Base-by-base conservation (phyloP, 805 yeast species). In the Debaryomyces tyrocola region DNA sequence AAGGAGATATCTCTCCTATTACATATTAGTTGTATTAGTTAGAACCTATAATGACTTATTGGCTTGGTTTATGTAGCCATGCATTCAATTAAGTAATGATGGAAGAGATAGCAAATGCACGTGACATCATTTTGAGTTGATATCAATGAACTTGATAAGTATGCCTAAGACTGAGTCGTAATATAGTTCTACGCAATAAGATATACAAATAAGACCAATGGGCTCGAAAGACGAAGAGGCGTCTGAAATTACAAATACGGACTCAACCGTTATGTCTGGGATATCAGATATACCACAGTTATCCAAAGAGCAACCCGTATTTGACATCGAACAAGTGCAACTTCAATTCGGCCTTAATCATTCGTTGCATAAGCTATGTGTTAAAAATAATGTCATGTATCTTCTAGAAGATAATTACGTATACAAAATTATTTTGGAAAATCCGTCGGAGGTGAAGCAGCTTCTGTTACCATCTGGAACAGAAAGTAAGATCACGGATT, bases 291-390 rank as follows among this genome's bases (percentile, higher is more conserved):
- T 11, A 31, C 12, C 34, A 9, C 14, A 31, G 4, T 31, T 31
- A 14, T 14, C 17, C 17, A 6, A 12, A 11, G 34, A 31, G 2
- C 34, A 31, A 14, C 51, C 51, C 6, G 18, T 50, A 5, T 64
- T 68, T 43, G 59, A 56, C 6, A 48, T 73, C 9, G 76, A 72
- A 44, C 60, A 61, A 17, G 77, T 72, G 3, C 75, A 63, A 50
- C 63, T 72, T 11, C 76, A 70, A 45, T 71, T 71, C 49, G 63
- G 57, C 18, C 64, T 72, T 31, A 47, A 53, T 8, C 41, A 61
- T 44, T 51, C 57, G 4, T 53, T 72, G 21, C 52, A 47, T 8
- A 44, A 53, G 14, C 51, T 72, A 10, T 52, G 56, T 15, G 75
- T 72, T 4, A 58, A 58, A 39, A 66, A 59, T 44, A 67, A 70